These are phyloP conservation scores for Fusarium tanahbumbuense DNA, from an alignment of 2,329 filamentous ascomycete genomes.

Conservation along the genomic window DNA sequence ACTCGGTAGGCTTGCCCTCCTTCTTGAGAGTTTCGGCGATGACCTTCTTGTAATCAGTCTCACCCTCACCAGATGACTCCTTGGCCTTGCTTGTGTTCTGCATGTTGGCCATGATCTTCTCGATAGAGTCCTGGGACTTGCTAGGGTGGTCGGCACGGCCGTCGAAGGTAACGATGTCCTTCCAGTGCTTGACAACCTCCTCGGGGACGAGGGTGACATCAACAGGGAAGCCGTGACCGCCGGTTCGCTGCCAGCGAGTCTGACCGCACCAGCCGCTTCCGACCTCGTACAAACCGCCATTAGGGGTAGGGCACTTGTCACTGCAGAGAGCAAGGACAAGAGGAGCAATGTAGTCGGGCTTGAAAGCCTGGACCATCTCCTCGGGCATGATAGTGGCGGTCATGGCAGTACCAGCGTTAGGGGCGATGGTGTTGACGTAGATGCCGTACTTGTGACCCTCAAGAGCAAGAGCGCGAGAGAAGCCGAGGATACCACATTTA, in stretches of 20 bases:
- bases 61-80: constrained; percentile 57
- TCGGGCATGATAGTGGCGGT: constrained; percentile 94
- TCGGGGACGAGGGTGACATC: constrained; percentile 87
- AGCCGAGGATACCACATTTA: constrained; percentile 92
- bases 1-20: constrained; percentile 78
- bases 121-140: constrained; percentile 79
- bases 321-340: constrained; percentile 85
- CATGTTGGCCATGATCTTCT: constrained; percentile 85
- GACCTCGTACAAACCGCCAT: constrained; percentile 91
- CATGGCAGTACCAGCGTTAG: constrained; percentile 96
- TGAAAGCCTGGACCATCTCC: constrained; percentile 98
- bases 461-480: constrained; percentile 90
- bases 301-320: constrained; percentile 87
- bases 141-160: constrained; percentile 87
- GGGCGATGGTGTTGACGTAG: constrained; percentile 96
- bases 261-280: constrained; percentile 92
- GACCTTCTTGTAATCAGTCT: constrained; percentile 75
- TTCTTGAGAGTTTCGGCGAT: constrained; percentile 82
- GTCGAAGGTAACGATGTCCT: constrained; percentile 86
- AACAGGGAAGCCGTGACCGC: constrained; percentile 90
- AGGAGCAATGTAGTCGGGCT: constrained; percentile 97
- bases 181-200: constrained; percentile 80
- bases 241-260: constrained; percentile 94
- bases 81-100: constrained; percentile 74
- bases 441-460: constrained; percentile 99